Evolutionary conservation across 2,329 filamentous ascomycete genomes (phyloP).

Genomic region (Lecanosticta acicola): DNA sequence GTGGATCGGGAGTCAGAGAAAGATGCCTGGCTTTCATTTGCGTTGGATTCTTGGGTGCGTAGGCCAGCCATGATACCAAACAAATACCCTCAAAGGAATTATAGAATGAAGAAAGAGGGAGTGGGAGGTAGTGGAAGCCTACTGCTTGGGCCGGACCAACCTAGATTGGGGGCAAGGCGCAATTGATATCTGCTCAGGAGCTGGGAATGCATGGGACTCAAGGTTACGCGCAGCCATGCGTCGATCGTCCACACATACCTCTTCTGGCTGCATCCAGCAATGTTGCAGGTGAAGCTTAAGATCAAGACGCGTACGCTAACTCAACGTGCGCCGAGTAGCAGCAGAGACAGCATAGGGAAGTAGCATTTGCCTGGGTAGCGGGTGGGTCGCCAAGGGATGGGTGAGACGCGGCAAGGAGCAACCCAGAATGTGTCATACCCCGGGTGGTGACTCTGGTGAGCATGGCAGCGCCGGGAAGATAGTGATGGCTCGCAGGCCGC

Average conservation of each 20-base stretch:
- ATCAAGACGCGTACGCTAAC: constrained; percentile 13
- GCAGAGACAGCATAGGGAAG: constrained; percentile 3
- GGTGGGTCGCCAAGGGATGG: constrained; percentile 19
- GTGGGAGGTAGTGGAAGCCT: not conserved
- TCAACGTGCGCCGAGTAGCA: constrained; percentile 1
- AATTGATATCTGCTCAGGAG: not conserved
- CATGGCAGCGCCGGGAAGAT: not conserved
- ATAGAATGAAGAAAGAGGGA: not conserved
- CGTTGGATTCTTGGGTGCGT: not conserved
- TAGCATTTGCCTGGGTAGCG: constrained; percentile 14
- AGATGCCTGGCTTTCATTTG: constrained; percentile 7
- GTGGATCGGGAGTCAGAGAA: constrained; percentile 14
- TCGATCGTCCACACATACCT: constrained; percentile 6
- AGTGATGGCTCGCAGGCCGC: not conserved
- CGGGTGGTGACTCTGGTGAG: not conserved
- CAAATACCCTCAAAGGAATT: not conserved
- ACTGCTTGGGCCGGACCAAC: constrained; percentile 3
- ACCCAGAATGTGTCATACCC: constrained; percentile 8
- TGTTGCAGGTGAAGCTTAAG: constrained; percentile 3
- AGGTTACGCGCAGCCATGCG: constrained; percentile 6
- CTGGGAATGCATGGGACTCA: not conserved
- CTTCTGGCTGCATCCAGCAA: not conserved
- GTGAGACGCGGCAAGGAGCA: constrained; percentile 17
- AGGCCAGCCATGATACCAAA: constrained; percentile 11
- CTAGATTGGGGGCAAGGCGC: constrained; percentile 1